A percentile compares a stretch with the other conserved stretches of the same genome.
Evolutionary conservation across 306 rosid species (phyloP).

Genomic region (Vachellia collinsii): DNA sequence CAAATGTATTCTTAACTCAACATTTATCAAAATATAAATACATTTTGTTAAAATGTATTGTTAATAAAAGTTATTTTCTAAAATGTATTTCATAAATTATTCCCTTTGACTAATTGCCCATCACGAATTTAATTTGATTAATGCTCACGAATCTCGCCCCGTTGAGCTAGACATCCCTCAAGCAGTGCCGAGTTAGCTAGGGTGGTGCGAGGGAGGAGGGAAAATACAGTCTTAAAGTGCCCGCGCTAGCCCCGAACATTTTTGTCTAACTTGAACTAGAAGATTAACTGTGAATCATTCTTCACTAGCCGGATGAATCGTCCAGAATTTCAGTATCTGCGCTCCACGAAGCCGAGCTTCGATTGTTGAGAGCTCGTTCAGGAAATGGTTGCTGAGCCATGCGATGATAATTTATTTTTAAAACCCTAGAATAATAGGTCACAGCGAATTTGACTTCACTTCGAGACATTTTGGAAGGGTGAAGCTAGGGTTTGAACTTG

Average conservation of each 20-base stretch:
- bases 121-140: too few relatives aligned
- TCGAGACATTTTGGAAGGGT: neutral
- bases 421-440: conserved; percentile 47
- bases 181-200: too few relatives aligned
- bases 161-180: too few relatives aligned
- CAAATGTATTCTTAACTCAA: too few relatives aligned
- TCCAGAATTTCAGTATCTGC: neutral
- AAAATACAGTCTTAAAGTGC: neutral
- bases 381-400: neutral
- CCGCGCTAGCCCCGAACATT: neutral
- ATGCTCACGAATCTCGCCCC: too few relatives aligned
- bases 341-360: neutral
- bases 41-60: too few relatives aligned
- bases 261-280: neutral
- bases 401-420: neutral
- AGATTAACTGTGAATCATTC: conserved; percentile 1
- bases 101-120: too few relatives aligned
- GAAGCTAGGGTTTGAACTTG: conserved; percentile 51
- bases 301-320: neutral
- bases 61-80: too few relatives aligned
- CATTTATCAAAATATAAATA: too few relatives aligned
- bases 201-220: too few relatives aligned
- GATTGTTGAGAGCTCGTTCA: conserved; percentile 3
- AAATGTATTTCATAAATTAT: too few relatives aligned
- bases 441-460: conserved; percentile 4